phyloP scores from a whole-genome alignment of 129 eudicot species.

The Pulicaria dysenterica region DNA sequence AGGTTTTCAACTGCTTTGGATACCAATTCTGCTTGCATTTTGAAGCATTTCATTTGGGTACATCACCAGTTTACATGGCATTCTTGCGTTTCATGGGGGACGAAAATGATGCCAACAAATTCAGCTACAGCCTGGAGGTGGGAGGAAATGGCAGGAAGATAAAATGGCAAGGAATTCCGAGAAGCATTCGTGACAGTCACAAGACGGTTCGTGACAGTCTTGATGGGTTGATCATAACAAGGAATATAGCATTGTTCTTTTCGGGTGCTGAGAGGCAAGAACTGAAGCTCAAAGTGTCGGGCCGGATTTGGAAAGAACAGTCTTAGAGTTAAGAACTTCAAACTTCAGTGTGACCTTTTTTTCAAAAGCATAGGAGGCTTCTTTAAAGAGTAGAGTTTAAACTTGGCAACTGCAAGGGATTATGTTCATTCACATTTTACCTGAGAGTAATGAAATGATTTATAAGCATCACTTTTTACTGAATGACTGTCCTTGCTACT shows the following conservation, averaged over 20 bases:
- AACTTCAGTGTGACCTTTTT: too few relatives aligned
- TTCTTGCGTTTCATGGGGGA: conserved; percentile 68
- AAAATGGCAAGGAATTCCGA: conserved; percentile 65
- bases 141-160: conserved; percentile 52
- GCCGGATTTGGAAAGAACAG: conserved; percentile 63
- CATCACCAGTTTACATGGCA: conserved; percentile 67
- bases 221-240: conserved; percentile 55
- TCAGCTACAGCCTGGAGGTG: conserved; percentile 57
- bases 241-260: conserved; percentile 59
- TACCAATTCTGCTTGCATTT: conserved; percentile 74
- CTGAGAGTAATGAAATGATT: too few relatives aligned
- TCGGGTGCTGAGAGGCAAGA: conserved; percentile 66
- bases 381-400: too few relatives aligned
- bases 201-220: conserved; percentile 55
- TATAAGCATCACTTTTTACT: too few relatives aligned
- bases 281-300: conserved; percentile 65
- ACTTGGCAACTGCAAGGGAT: too few relatives aligned
- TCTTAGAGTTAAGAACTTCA: conserved; percentile 8
- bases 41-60: conserved; percentile 60
- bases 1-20: conserved; percentile 67
- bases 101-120: conserved; percentile 56
- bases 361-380: too few relatives aligned
- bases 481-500: too few relatives aligned
- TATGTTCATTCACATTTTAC: too few relatives aligned
- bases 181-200: conserved; percentile 69